Base-by-base conservation (phyloP, 306 rosid species). In the Sindora glabra region DNA sequence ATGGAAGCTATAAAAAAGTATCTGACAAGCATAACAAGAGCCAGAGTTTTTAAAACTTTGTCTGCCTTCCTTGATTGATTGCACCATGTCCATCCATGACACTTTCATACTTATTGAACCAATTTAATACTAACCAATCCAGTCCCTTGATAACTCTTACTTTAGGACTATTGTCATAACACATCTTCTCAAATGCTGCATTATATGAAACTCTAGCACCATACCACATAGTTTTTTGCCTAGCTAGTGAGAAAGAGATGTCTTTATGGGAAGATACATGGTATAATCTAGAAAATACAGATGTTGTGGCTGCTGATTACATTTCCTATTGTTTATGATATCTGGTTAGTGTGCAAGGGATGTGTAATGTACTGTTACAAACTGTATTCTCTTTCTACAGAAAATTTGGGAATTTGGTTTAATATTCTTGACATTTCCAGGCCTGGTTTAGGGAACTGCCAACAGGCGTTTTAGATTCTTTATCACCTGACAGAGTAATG, bases 361-460 rank as follows among this genome's bases (percentile, higher is more conserved):
- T 13, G 7, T 49, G 36, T 49, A 9, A n/a, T n/a, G n/a, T n/a
- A n/a, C 12, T 10, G 10, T 39, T 39, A 39, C 17, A 39, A 39
- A 51, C 24, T 26, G 2, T 23, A 38, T 33, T 15, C 56, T 34
- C n/a, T 2, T 52, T 33, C 26, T 24, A 14, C 40, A 12, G 15
- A 25, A 17, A 18, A 64, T 17, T 14, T 51, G 45, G 49, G 51
- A 12, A 50, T 59, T 65, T 50, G 48, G 38, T 51, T 69, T 41
- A 17, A 33, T 32, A 15, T 32, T 69, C 48, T 50, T 56, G 39
- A 33, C 37, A 36, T 60, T 33, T 54, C 40, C 56, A 87, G 92
- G 87, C 92, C 59, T 87, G 92, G 95, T 84, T 87, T 70, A 77
- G 92, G 70, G 95, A 87, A 73, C 80, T 84, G 44, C 95, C 95